Conservation (phyloP, 2,329 filamentous ascomycete genomes). For the Claviceps pusilla region DNA sequence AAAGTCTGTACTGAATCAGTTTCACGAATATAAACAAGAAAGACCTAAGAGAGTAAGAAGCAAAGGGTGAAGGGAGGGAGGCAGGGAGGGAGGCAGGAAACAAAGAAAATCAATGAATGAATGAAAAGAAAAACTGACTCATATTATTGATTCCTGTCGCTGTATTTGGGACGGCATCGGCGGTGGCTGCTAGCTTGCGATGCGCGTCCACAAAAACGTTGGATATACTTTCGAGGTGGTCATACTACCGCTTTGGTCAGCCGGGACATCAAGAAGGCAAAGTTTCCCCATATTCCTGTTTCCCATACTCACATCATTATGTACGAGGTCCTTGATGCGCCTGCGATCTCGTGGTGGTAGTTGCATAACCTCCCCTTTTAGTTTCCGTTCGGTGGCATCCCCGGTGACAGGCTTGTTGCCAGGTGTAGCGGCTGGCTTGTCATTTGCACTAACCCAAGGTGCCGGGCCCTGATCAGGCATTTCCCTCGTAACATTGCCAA, state of each 20-base stretch:
- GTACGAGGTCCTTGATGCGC: slow-evolving; percentile 48
- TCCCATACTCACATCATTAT: slow-evolving; percentile 36
- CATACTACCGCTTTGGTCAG: slow-evolving; percentile 26
- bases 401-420: slow-evolving; percentile 48
- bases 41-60: background rate
- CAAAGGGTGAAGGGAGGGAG: background rate
- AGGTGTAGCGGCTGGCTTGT: slow-evolving; percentile 43
- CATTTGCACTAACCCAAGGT: slow-evolving; percentile 57
- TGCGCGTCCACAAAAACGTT: slow-evolving; percentile 37
- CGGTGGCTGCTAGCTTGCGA: slow-evolving; percentile 28
- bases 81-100: background rate
- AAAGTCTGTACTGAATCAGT: slow-evolving; percentile 33
- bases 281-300: background rate
- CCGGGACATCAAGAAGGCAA: background rate
- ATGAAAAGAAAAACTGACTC: slow-evolving; percentile 38
- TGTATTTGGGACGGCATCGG: slow-evolving; percentile 52
- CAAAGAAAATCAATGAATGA: too few species aligned
- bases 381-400: slow-evolving; percentile 48
- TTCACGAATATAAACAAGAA: background rate
- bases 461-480: slow-evolving; percentile 53
- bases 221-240: slow-evolving; percentile 38
- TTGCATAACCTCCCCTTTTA: slow-evolving; percentile 58
- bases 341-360: slow-evolving; percentile 50
- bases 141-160: slow-evolving; percentile 61
- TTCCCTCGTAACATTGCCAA: slow-evolving; percentile 54